Evolutionary conservation across 176 grass and related monocot species (phyloP).

Genomic region (Zea luxurians): DNA sequence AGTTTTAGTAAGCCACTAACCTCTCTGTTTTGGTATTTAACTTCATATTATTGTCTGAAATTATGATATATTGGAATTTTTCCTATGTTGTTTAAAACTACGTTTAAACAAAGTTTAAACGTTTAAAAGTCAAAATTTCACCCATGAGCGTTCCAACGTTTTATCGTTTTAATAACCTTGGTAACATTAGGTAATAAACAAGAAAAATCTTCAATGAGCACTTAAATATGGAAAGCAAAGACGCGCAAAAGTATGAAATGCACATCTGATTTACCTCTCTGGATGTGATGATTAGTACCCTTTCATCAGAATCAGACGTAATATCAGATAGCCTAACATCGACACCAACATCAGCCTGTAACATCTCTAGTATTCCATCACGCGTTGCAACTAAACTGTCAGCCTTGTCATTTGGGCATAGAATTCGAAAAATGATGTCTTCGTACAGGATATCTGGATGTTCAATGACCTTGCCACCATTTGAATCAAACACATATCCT

Average conservation of each 20-base stretch:
- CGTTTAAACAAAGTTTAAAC: too few species aligned
- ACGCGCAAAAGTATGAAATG: constrained; percentile 12
- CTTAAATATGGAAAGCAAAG: not conserved
- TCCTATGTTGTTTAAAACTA: too few species aligned
- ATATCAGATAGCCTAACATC: constrained; percentile 78
- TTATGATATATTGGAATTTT: too few species aligned
- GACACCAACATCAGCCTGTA: constrained; percentile 81
- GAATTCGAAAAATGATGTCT: constrained; percentile 87
- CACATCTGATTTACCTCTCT: constrained; percentile 66
- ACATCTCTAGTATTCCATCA: constrained; percentile 79
- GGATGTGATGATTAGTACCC: constrained; percentile 71
- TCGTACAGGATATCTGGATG: constrained; percentile 56
- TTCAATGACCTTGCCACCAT: constrained; percentile 60
- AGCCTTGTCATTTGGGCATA: constrained; percentile 88
- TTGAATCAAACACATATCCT: constrained; percentile 77
- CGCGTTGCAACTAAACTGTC: constrained; percentile 53
- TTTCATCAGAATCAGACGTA: constrained; percentile 75
- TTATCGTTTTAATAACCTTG: too few species aligned
- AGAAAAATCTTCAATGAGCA: not conserved
- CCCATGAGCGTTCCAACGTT: too few species aligned
- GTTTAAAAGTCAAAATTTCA: too few species aligned
- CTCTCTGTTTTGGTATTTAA: too few species aligned
- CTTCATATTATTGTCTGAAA: too few species aligned
- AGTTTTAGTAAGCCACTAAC: too few species aligned
- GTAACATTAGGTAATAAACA: not conserved